These are phyloP conservation scores for Verbena officinalis DNA, from an alignment of 257 asterid genomes.

Conservation along the genomic window DNA sequence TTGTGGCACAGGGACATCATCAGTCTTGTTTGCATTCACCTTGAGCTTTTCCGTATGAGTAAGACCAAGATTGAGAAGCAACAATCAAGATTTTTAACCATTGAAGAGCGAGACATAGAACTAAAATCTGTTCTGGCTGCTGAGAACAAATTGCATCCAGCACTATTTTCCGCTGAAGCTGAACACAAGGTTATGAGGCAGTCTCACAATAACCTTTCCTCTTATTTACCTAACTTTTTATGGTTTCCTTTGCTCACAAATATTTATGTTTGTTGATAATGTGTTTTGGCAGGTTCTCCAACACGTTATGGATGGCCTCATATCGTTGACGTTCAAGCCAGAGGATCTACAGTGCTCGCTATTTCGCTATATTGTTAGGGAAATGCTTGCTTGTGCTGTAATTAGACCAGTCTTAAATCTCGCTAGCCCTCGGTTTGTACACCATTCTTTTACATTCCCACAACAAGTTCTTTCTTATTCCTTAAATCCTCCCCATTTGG, in stretches of 20 bases:
- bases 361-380: slow-evolving; percentile 56
- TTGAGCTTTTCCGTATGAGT: slow-evolving; percentile 58
- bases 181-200: slow-evolving; percentile 62
- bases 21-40: slow-evolving; percentile 45
- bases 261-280: slow-evolving; percentile 17
- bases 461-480: slow-evolving; percentile 11
- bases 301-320: slow-evolving; percentile 65
- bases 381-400: slow-evolving; percentile 68
- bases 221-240: background rate
- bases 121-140: slow-evolving; percentile 55
- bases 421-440: slow-evolving; percentile 60
- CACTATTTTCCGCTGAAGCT: slow-evolving; percentile 71
- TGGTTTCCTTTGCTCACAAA: slow-evolving; percentile 1
- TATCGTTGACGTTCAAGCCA: slow-evolving; percentile 54
- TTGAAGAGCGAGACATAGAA: slow-evolving; percentile 53
- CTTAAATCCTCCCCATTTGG: slow-evolving; percentile 32
- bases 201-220: background rate
- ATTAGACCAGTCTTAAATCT: slow-evolving; percentile 66
- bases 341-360: slow-evolving; percentile 64
- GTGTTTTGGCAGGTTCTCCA: slow-evolving; percentile 61
- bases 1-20: slow-evolving; percentile 52
- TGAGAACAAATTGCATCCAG: slow-evolving; percentile 64
- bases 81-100: slow-evolving; percentile 41
- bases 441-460: slow-evolving; percentile 15
- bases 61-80: slow-evolving; percentile 50